Conservation (phyloP, 2,329 filamentous ascomycete genomes). For the Didymosphaeria variabile region DNA sequence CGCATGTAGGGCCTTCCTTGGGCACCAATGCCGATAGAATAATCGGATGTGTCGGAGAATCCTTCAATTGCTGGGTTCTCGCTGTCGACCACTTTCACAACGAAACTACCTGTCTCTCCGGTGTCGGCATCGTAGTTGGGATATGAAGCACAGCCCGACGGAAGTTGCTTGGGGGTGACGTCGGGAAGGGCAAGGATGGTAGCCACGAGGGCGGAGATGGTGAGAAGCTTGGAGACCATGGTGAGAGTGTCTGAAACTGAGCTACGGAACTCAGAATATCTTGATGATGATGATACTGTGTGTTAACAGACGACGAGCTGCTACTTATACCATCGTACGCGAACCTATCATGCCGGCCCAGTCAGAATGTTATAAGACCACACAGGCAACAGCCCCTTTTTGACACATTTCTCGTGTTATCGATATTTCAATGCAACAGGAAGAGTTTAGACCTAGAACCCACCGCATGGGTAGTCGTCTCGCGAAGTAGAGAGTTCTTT, state of each 20-base stretch:
- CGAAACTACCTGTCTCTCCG: slow-evolving; percentile 25
- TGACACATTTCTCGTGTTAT: background rate
- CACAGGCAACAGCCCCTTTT: background rate
- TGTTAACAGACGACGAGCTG: no score
- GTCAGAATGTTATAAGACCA: no score
- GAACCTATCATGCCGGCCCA: no score
- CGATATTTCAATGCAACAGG: background rate
- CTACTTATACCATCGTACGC: no score
- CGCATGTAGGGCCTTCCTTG: slow-evolving; percentile 24
- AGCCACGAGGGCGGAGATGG: slow-evolving; percentile 16
- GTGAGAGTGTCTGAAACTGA: slow-evolving; percentile 1
- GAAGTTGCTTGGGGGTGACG: slow-evolving; percentile 24
- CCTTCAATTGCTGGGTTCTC: slow-evolving; percentile 29
- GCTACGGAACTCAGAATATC: background rate
- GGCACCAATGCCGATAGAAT: slow-evolving; percentile 15
- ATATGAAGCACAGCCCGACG: slow-evolving; percentile 28
- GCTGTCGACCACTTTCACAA: slow-evolving; percentile 20
- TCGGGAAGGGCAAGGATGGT: slow-evolving; percentile 23
- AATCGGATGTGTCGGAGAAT: slow-evolving; percentile 21
- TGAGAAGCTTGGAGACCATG: slow-evolving; percentile 40
- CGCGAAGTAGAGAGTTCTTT: background rate
- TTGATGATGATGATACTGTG: no score
- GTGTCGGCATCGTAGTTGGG: slow-evolving; percentile 28
- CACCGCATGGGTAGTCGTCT: no score
- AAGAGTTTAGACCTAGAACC: no score